Evolutionary conservation across 2,329 filamentous ascomycete genomes (phyloP).

Genomic region (Didymella pomorum): DNA sequence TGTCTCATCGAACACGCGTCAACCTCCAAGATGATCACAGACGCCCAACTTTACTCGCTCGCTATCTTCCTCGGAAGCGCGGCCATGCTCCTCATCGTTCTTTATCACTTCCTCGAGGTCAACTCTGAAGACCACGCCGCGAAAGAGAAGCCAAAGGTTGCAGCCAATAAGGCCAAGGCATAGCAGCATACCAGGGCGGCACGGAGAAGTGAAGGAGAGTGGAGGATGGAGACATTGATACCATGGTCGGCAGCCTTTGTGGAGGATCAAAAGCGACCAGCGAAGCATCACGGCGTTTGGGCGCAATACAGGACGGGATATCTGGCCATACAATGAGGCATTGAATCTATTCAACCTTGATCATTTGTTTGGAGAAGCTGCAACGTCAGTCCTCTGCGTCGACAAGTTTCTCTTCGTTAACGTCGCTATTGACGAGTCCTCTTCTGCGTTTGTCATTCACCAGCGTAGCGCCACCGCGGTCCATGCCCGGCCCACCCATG

Average conservation of each 20-base stretch:
- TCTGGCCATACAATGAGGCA: constrained; percentile 1
- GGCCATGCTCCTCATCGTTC: constrained; percentile 89
- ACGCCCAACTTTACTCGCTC: constrained; percentile 87
- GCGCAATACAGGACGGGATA: constrained; percentile 8
- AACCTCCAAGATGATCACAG: constrained; percentile 83
- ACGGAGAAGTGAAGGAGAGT: no score
- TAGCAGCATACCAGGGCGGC: constrained; percentile 5
- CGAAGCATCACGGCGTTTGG: constrained; percentile 22
- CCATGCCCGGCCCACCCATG: constrained; percentile 61
- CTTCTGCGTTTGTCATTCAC: constrained; percentile 60
- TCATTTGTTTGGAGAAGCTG: background rate
- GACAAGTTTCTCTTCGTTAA: constrained; percentile 56
- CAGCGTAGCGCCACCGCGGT: constrained; percentile 61
- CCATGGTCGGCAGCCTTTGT: constrained; percentile 10
- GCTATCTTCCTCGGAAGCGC: constrained; percentile 91
- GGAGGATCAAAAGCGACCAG: constrained; percentile 12
- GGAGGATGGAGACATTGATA: constrained; percentile 15
- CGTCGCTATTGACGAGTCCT: constrained; percentile 61
- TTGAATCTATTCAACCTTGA: constrained; percentile 16
- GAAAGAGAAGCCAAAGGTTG: constrained; percentile 39
- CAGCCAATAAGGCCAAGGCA: constrained; percentile 41
- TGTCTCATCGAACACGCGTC: constrained; percentile 35
- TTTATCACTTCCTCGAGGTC: constrained; percentile 96
- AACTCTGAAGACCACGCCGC: constrained; percentile 70
- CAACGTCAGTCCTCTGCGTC: constrained; percentile 37